Base-by-base conservation (phyloP, 257 asterid genomes). In the Ilex asprella region DNA sequence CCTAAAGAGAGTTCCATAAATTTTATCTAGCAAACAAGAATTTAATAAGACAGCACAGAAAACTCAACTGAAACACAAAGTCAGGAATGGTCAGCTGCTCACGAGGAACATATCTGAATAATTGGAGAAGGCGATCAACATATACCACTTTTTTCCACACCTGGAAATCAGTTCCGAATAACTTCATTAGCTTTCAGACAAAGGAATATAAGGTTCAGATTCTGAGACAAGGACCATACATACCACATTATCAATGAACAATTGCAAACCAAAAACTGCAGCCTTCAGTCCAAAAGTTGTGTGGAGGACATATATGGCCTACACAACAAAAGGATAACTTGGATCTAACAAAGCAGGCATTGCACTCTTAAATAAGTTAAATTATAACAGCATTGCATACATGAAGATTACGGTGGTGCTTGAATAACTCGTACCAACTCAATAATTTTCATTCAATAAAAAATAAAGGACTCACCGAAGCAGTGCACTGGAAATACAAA, bases 81-180 rank as follows among this genome's bases (percentile, higher is more conserved):
- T 93, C 99, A 2, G 99, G 99, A 60, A 93, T 89, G 10, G 95
- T 84, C 13, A 93, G 76, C 62, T 93, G 95, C 73, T 93, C 97
- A 6, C 96, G 96, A 5, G 97, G 96, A 63, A 93, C 94, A 15
- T 85, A 87, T 80, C 73, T 76, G 80, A 93, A 89, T 53, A 93
- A 85, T 79, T 93, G 99, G 60, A 89, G 83, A 77, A 93, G 99
- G 53, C 96, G 95, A 68, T 93, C 97, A 21, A 89, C 83, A 10
- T 89, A 93, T 35, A 93, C 83, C 69, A 93, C 99, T 71, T 89
- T 93, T 78, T 89, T 89, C 99, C 99, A 93, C 14, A 86, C 96
- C 97, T 93, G 79, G 64, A 64, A 13, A 39, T 62, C 69, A 29
- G 39, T 30, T 55, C 56, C 32, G 15, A 35, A 35, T 35, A 35